phyloP scores from a whole-genome alignment of 768 basidiomycete genomes.

The Dictyophora rubrovolvata region DNA sequence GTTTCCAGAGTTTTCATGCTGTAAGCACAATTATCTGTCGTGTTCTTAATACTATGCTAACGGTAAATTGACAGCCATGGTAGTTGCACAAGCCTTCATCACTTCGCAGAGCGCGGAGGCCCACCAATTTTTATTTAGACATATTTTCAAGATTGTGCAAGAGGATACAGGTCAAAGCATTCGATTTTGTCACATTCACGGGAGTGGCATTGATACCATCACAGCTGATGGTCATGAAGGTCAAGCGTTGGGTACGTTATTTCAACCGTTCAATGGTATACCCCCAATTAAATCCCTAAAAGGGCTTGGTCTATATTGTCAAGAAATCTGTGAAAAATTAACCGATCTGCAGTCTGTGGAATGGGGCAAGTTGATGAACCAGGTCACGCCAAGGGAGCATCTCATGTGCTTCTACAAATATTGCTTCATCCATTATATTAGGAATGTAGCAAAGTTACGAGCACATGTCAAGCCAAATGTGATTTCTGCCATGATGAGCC shows the following conservation, averaged over 20 bases:
- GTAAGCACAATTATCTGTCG: constrained; percentile 4
- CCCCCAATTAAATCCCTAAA: neutral
- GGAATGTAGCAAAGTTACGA: constrained; percentile 14
- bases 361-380: constrained; percentile 6
- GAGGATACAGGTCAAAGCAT: constrained; percentile 15
- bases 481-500: constrained; percentile 17
- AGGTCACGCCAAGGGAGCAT: constrained; percentile 19
- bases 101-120: constrained; percentile 19
- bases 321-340: neutral
- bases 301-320: constrained; percentile 14
- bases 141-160: constrained; percentile 16
- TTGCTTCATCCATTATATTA: constrained; percentile 17
- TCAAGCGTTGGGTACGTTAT: constrained; percentile 15
- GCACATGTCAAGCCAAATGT: neutral
- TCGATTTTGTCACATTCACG: constrained; percentile 19
- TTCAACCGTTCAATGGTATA: neutral
- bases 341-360: constrained; percentile 9
- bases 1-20: constrained; percentile 6
- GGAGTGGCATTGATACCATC: constrained; percentile 14
- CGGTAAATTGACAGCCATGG: constrained; percentile 12
- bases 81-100: constrained; percentile 16
- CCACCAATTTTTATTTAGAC: constrained; percentile 16
- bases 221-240: constrained; percentile 21
- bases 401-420: constrained; percentile 15
- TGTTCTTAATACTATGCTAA: neutral